Conservation (phyloP, 306 rosid genomes). For the Dryas drummondii region DNA sequence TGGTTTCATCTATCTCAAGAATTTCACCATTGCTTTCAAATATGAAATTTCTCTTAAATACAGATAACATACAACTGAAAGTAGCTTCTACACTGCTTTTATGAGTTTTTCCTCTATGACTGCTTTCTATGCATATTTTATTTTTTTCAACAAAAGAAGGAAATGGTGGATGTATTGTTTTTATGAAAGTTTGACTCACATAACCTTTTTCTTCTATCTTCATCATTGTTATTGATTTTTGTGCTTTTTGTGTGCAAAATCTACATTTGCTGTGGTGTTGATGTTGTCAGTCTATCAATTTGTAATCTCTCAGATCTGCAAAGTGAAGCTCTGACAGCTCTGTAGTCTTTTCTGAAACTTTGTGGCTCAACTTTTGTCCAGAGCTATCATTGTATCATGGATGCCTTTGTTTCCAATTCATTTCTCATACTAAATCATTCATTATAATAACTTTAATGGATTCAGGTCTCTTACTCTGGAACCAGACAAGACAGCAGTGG, state of each 20-base stretch:
- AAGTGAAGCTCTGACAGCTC: neutral
- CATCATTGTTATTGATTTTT: neutral
- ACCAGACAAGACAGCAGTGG: slow-evolving; percentile 77
- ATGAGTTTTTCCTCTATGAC: neutral
- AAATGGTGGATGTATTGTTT: neutral
- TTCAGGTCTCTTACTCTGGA: slow-evolving; percentile 83
- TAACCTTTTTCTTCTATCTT: neutral
- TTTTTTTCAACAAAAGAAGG: neutral
- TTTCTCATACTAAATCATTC: slow-evolving; percentile 8
- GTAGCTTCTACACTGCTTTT: neutral
- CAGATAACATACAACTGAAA: neutral
- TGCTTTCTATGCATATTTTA: neutral
- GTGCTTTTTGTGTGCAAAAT: neutral
- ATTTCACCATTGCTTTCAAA: neutral
- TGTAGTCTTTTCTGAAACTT: neutral
- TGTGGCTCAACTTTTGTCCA: neutral
- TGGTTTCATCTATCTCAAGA: neutral
- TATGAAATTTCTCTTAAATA: neutral
- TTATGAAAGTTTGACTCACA: neutral
- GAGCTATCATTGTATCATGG: neutral
- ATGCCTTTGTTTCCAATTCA: neutral
- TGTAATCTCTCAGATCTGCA: neutral
- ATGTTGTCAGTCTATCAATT: neutral
- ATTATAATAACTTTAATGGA: slow-evolving; percentile 18
- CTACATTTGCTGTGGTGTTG: neutral